Base-by-base conservation (phyloP, 129 eudicot genomes). In the Pittosporum tobira region DNA sequence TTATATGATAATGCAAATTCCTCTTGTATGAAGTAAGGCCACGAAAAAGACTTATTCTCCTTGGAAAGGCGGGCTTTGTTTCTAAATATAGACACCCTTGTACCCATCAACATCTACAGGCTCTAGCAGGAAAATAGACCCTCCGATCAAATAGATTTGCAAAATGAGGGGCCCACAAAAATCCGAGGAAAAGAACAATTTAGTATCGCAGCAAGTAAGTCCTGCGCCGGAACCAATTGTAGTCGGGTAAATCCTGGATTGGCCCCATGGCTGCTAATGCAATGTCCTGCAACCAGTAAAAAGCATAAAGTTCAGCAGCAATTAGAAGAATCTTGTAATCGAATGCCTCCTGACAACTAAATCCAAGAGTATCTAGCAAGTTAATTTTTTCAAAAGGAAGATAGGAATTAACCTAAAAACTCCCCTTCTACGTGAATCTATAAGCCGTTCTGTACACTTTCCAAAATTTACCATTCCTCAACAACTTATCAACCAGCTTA, bases 181-280 rank as follows among this genome's bases (percentile, higher is more conserved):
- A 14, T 6, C 6, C 30, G 38, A 44, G 4, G 9, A 12, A 22
- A 21, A 28, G 15, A 51, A 13, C 2, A 25, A 25, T 20, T 21
- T 29, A 61, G 50, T 61, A 43, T 42, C 66, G 55, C 13, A 21
- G 25, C 54, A 24, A 26, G 55, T 45, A 61, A 43, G 66, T 61
- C 66, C 54, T 27, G 66, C 66, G 54, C 16, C 45, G 53, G 66
- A 61, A 61, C 66, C 66, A 61, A 10, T 61, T 61, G 51, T 61
- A 61, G 34, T 61, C 66, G 0, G 66, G 66, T 61, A 79, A 66
- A 29, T 57, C 63, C 63, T 76, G 76, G 59, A 77, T 66, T 7
- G 82, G 82, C 3, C 87, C 87, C 28, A 66, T 43, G 30, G 79
- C 82, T 21, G 82, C 59, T 40, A 81, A 57, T 11, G 82, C 82